These are phyloP conservation scores for Lecanicillium sp. DNA, from an alignment of 2,329 filamentous ascomycete species.

Conservation along the genomic window DNA sequence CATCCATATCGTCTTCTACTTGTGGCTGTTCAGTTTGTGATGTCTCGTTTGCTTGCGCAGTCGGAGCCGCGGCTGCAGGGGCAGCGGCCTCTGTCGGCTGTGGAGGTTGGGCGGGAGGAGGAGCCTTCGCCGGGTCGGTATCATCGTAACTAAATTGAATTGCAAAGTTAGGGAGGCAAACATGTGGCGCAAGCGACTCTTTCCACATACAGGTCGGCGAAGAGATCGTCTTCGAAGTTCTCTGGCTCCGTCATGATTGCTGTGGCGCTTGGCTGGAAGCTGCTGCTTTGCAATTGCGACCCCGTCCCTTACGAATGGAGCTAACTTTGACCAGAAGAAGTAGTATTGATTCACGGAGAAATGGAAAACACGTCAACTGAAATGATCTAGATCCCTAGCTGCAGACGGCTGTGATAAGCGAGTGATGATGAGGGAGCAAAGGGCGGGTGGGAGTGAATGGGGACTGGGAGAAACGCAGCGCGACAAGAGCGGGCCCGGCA, in stretches of 20 bases:
- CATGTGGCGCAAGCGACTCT: background rate
- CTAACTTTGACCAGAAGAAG: background rate
- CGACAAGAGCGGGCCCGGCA: background rate
- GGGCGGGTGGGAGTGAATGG: no score
- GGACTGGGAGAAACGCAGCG: no score
- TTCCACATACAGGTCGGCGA: conserved; percentile 75
- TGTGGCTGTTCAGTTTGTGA: conserved; percentile 26
- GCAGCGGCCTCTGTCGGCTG: conserved; percentile 5
- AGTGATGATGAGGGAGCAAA: no score
- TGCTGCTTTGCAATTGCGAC: no score
- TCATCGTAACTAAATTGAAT: conserved; percentile 54
- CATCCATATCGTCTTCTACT: conserved; percentile 28
- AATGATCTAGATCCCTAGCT: no score
- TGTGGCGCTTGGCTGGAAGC: no score
- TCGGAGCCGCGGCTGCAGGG: conserved; percentile 15
- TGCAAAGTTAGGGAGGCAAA: background rate
- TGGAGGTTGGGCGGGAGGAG: conserved; percentile 17
- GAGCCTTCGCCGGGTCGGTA: conserved; percentile 40
- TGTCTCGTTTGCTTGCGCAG: conserved; percentile 21
- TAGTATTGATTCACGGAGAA: background rate
- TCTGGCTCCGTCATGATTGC: conserved; percentile 66
- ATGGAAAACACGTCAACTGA: no score
- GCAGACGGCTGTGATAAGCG: no score
- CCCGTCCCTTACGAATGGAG: no score
- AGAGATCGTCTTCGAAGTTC: conserved; percentile 87